Conservation (phyloP, 23 red algal species). For the Agarophyton chilense region DNA sequence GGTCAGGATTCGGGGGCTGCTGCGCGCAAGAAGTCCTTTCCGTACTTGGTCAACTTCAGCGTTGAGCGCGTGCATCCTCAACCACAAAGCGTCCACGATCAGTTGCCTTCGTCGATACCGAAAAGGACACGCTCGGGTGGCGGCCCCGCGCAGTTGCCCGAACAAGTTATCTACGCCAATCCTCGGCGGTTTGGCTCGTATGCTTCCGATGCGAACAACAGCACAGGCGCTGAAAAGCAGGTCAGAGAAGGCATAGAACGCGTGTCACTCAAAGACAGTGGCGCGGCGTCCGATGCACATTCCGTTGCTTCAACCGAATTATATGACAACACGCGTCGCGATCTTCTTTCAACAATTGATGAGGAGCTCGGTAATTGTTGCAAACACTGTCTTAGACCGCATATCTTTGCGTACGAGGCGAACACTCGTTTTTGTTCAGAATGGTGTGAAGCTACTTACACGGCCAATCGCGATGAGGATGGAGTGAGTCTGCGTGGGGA, state of each 20-base stretch:
- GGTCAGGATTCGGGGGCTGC: background rate
- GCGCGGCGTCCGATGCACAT: background rate
- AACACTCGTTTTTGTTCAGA: slow-evolving; percentile 45
- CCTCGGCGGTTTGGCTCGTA: background rate
- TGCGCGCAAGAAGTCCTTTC: background rate
- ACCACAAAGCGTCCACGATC: background rate
- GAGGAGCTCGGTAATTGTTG: slow-evolving; percentile 42
- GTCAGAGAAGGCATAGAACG: slow-evolving; percentile 15
- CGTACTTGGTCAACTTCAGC: slow-evolving; percentile 3
- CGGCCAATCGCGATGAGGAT: background rate
- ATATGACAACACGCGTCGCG: slow-evolving; percentile 22
- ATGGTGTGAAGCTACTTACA: slow-evolving; percentile 47
- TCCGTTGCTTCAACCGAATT: slow-evolving; percentile 13
- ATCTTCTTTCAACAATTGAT: slow-evolving; percentile 18
- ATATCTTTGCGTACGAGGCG: slow-evolving; percentile 7
- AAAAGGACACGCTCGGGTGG: background rate
- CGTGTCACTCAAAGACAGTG: slow-evolving; percentile 11
- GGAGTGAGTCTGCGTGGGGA: background rate
- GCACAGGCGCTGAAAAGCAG: background rate
- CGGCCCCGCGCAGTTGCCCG: background rate
- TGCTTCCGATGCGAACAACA: background rate
- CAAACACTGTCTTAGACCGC: slow-evolving; percentile 39
- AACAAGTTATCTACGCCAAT: slow-evolving; percentile 21
- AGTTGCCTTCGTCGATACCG: background rate
- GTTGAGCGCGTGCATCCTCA: background rate